phyloP scores from a whole-genome alignment of 2,329 filamentous ascomycete genomes.

The Cordyceps pruinosa region DNA sequence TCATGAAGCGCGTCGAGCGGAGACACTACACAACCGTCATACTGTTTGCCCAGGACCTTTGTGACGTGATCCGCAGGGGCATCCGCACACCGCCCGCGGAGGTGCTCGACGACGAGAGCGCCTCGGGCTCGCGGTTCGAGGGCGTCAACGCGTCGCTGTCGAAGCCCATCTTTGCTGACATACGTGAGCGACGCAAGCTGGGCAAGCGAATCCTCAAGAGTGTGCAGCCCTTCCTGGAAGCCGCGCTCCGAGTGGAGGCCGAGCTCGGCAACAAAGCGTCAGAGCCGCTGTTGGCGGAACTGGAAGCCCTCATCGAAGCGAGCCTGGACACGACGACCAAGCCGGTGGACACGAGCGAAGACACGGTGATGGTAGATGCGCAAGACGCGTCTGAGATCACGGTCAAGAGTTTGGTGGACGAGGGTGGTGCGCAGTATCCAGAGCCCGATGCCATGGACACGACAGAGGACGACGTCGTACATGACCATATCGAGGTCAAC shows the following conservation, averaged over 20 bases:
- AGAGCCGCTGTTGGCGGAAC: conserved; percentile 62
- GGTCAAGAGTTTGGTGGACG: conserved; percentile 27
- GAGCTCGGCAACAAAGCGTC: conserved; percentile 66
- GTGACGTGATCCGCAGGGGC: conserved; percentile 44
- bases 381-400: conserved; percentile 40
- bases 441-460: conserved; percentile 29
- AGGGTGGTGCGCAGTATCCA: conserved; percentile 21
- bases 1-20: conserved; percentile 47
- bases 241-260: conserved; percentile 72
- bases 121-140: conserved; percentile 19
- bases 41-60: conserved; percentile 50
- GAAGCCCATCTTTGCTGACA: conserved; percentile 54
- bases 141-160: conserved; percentile 40
- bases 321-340: conserved; percentile 52
- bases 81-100: conserved; percentile 39
- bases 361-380: conserved; percentile 47
- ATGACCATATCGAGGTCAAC: conserved; percentile 40
- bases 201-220: conserved; percentile 84
- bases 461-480: conserved; percentile 31
- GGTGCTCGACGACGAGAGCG: conserved; percentile 20
- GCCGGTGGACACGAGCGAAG: conserved; percentile 24
- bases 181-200: conserved; percentile 75
- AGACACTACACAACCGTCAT: conserved; percentile 53
- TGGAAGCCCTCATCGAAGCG: conserved; percentile 66
- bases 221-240: conserved; percentile 70